phyloP scores from a whole-genome alignment of 2,329 filamentous ascomycete species.

The Beauveria caledonica region DNA sequence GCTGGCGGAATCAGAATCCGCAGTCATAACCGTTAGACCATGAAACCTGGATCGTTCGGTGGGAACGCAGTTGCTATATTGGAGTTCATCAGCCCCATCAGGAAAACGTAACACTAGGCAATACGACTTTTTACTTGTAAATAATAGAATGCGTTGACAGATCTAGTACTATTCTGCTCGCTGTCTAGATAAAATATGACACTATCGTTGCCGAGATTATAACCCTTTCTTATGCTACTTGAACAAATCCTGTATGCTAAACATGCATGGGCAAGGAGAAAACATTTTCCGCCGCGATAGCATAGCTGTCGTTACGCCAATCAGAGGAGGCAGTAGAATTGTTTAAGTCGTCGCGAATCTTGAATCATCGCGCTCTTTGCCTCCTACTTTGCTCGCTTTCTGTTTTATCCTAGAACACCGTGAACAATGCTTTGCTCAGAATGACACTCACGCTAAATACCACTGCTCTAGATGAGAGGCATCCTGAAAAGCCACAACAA shows the following conservation, averaged over 20 bases:
- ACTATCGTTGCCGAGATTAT: no score
- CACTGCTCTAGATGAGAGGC: constrained; percentile 24
- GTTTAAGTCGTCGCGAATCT: no score
- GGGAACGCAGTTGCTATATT: not conserved
- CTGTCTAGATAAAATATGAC: no score
- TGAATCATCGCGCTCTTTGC: not conserved
- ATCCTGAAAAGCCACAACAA: not conserved
- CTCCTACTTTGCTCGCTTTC: not conserved
- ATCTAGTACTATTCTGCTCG: no score
- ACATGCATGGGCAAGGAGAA: no score
- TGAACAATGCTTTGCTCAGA: not conserved
- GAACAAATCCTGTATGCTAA: no score
- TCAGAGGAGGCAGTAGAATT: no score
- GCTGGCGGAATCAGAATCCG: constrained; percentile 14
- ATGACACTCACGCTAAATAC: constrained; percentile 4
- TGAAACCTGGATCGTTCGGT: not conserved
- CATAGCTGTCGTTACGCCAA: no score
- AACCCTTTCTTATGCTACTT: no score
- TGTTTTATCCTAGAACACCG: not conserved
- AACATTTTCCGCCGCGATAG: no score
- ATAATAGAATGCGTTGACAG: no score
- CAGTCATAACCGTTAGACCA: constrained; percentile 14
- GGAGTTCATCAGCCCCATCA: constrained; percentile 27
- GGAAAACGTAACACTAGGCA: not conserved
- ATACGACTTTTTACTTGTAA: no score